Evolutionary conservation across 2,329 filamentous ascomycete species (phyloP), one percentile per base, ranked within the genome.

Genomic region (Diaporthe humulicola): DNA sequence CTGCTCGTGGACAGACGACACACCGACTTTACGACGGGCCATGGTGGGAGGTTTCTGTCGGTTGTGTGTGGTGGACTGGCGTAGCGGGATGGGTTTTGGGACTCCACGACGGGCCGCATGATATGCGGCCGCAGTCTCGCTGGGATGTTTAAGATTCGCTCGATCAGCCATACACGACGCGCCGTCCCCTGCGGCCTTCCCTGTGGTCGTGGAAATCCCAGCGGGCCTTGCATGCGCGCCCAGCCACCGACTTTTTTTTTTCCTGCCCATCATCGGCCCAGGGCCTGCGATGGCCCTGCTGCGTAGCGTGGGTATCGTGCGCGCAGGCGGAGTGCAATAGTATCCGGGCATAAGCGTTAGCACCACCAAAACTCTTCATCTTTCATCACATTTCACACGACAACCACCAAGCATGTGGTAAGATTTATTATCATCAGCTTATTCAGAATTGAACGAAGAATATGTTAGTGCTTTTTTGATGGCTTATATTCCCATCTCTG

Each of bases 11-110:
- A 28, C 40, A 70, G 64, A 70, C 45, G 56, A 74, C 74, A 76
- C 75, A 76, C 75, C 75, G 75, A 75, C 75, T 75, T 76, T 76
- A 73, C 75, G 54, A 70, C 66, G 74, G 64, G 73, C 73, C 67
- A 76, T 72, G 58, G 58, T 74, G 72, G 50, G 50, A 45, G 36
- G 33, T 38, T 60, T 60, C 33, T 38, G n/a, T 60, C 56, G 40
- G 56, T 38, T 73, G 48, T 75, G 54, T 75, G 54, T 75, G 74
- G 74, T 61, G 42, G 70, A 73, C 69, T 48, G 61, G 50, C 61
- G 60, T 48, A 42, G 60, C 60, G 60, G 40, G 25, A 64, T 30
- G 60, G 70, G 75, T 25, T 75, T 54, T 75, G 75, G 75, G 75
- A 75, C 71, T 73, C 75, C 75, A 76, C 74, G 75, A 69, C 61